Evolutionary conservation across 306 rosid genomes (phyloP), one percentile per base, ranked within the genome.

Genomic region (Malus asiatica): DNA sequence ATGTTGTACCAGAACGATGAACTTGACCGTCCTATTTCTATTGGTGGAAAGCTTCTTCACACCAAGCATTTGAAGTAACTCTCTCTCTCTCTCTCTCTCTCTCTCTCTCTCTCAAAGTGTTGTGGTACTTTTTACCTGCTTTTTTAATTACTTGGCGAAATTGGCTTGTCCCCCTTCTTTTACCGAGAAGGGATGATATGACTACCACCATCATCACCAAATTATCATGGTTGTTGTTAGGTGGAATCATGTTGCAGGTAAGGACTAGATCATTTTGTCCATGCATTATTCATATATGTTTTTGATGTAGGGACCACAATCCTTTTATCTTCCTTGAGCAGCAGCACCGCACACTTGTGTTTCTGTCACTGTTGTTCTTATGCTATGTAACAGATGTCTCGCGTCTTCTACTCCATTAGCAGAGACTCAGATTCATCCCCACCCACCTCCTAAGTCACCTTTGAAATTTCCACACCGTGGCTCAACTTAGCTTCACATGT

Each of bases 21-120:
- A 22, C 84, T 95, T 2, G 97, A 95, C 82, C 90, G 87, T 1
- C 29, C 89, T 0, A 89, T 95, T 70, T 88, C 93, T 2, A 12
- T 83, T 55, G 90, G 85, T 60, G 99, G 97, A 33, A 86, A 68
- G 53, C 91, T 95, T 76, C 71, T 84, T 23, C 97, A 95, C 22
- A 79, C 84, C 1, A 72, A 82, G 4, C 90, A 95, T 2, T 88
- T 92, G 85, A 84, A 78, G 98, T 93, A 86, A 81, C 25, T 55
- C 60, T 55, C 60, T 53, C 59, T 53, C 22, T 18, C 57, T 52
- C 57, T 51, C 53, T 55, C 13, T 60, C 23, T 53, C 59, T 53
- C 59, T 53, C 12, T 55, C 60, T 55, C 60, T 20, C 60, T 19
- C 11, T 19, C 23, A 19, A 38, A 7, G 42, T 7, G 42, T 1